Base-by-base conservation (phyloP, 2,329 filamentous ascomycete species). In the Arthrocladium fulminans region DNA sequence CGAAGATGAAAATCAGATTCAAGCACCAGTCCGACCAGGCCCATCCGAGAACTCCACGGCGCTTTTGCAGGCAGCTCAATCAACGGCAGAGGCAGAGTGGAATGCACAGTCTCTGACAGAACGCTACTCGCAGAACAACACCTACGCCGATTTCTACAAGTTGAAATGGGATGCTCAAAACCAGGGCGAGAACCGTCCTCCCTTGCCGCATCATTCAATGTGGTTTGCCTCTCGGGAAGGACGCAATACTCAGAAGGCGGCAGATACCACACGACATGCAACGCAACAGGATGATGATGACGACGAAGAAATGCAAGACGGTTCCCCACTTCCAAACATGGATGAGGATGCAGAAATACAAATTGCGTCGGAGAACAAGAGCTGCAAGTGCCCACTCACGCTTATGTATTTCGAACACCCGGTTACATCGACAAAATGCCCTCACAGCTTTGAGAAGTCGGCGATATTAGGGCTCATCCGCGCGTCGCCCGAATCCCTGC, bases 101-200 rank as follows among this genome's bases (percentile, higher is more conserved):
- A 44, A 30, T 19, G 48, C 38, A 44, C 66, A 64, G 54, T 50
- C 51, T 20, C 42, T 56, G 25, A 57, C 52, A 8, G 51, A 51
- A 13, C 67, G 76, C 49, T 86, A 85, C 60, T 70, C 76, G 3
- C 65, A 69, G 7, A 71, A 83, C 58, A 78, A 81, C 55, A 67
- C 72, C 45, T 85, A 85, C 63, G 67, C 72, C 41, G 69, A 70
- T 19, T 85, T 83, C 69, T 78, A 79, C 59, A 67, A 70, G 7
- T 64, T 76, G n/a, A 69, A 83, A 2, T 80, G 83, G 60, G 78
- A 83, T 55, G 73, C 79, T 23, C 73, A 72, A 42, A 67, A 79
- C 53, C 70, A 69, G 1, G 71, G 71, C n/a, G 69, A 76, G 45
- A 67, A 73, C 2, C 72, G 72, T 1, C 73, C 74, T 2, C 70